These are phyloP conservation scores for Malus hybrid DNA, from an alignment of 331 rosid species.

Conservation along the genomic window DNA sequence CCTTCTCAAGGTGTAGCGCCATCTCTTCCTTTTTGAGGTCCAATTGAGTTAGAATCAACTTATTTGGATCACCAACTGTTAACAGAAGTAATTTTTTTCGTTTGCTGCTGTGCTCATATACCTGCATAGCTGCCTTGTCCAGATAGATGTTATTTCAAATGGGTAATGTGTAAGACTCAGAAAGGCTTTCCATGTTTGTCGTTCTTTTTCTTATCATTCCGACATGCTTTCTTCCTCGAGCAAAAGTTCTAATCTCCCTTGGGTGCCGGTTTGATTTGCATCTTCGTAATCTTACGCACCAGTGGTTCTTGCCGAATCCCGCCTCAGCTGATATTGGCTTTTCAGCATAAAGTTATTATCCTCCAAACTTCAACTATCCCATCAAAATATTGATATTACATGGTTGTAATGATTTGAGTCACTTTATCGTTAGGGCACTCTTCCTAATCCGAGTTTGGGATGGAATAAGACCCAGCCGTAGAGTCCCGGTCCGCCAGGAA, in stretches of 20 bases:
- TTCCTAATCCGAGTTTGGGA: too few species aligned
- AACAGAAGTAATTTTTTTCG: neutral
- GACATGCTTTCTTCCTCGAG: neutral
- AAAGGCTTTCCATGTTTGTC: neutral
- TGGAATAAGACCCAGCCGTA: too few species aligned
- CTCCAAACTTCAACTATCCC: neutral
- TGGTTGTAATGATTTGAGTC: neutral
- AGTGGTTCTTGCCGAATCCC: neutral
- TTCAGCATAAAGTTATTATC: neutral
- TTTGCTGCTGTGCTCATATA: neutral
- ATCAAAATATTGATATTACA: neutral
- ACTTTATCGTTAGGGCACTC: neutral
- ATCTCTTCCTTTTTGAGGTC: neutral
- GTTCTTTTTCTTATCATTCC: neutral
- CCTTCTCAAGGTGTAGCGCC: neutral
- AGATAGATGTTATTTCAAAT: neutral
- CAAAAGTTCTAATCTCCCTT: neutral
- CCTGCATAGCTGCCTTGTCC: neutral
- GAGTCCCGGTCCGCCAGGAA: too few species aligned
- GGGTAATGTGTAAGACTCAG: neutral
- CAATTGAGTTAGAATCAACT: neutral
- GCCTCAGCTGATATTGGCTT: neutral
- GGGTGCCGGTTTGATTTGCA: neutral
- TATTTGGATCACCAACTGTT: neutral
- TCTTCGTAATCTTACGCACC: neutral